phyloP scores from a whole-genome alignment of 805 yeast species.

The Ogataea degrootiae region DNA sequence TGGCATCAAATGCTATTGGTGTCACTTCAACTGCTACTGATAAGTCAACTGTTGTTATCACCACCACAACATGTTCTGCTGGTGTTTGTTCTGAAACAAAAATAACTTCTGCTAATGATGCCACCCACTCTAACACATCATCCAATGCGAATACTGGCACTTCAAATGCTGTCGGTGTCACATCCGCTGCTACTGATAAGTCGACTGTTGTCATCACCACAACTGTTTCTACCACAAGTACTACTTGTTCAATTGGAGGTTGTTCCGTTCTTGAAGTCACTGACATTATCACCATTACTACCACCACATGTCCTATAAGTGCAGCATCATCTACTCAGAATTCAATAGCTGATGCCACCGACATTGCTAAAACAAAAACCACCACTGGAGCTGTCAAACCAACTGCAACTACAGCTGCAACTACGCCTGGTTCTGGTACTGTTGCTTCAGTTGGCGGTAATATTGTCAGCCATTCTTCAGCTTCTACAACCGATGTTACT shows the following conservation, averaged over 20 bases:
- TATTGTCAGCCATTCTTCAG: too few relatives aligned
- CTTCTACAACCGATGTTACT: too few relatives aligned
- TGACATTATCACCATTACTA: not conserved
- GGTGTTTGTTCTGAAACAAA: not conserved
- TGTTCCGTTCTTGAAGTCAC: not conserved
- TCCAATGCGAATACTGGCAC: too few relatives aligned
- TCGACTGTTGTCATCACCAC: not conserved
- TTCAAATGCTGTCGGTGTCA: too few relatives aligned
- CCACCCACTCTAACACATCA: not conserved
- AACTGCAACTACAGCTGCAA: too few relatives aligned
- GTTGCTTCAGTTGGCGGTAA: too few relatives aligned
- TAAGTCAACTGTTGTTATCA: not conserved
- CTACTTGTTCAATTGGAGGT: not conserved
- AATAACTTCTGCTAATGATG: not conserved
- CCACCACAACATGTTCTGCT: not conserved
- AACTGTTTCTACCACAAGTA: not conserved
- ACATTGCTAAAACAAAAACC: too few relatives aligned
- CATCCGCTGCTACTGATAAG: not conserved
- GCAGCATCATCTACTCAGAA: not conserved
- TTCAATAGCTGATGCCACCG: too few relatives aligned
- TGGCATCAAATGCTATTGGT: not conserved
- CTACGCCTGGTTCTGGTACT: too few relatives aligned
- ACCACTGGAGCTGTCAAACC: too few relatives aligned
- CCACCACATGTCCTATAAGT: not conserved
- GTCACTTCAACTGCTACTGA: not conserved